Evolutionary conservation across 2,329 filamentous ascomycete species (phyloP).

Genomic region (Fusarium sulawesiense): DNA sequence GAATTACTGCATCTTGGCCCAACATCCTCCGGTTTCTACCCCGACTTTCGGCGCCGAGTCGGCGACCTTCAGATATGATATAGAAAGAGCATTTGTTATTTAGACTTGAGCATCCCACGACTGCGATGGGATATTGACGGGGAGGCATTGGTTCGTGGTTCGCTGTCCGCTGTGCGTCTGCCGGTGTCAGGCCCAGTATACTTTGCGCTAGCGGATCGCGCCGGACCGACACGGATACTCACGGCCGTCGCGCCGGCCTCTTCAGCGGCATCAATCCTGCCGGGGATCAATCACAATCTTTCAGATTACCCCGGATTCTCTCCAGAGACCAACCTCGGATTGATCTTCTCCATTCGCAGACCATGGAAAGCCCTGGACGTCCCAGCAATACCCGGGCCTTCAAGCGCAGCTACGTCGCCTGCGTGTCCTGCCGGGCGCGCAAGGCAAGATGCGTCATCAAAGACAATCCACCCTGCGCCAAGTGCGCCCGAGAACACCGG

Average conservation of each 20-base stretch:
- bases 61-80: background rate
- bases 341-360: background rate
- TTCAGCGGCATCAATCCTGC: background rate
- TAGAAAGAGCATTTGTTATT: background rate
- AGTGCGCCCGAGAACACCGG: conserved; percentile 30
- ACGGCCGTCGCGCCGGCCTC: background rate
- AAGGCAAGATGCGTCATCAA: conserved; percentile 33
- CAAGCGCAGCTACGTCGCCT: conserved; percentile 37
- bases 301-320: background rate
- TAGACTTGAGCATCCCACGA: background rate
- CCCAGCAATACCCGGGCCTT: conserved; percentile 14
- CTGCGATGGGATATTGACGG: background rate
- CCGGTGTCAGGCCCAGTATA: background rate
- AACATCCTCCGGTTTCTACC: background rate
- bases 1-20: background rate
- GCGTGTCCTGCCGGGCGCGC: conserved; percentile 29
- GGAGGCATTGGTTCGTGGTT: background rate
- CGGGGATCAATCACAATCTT: background rate
- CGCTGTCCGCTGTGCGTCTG: background rate
- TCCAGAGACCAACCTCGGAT: background rate
- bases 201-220: background rate
- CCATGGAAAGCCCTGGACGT: conserved; percentile 19
- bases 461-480: conserved; percentile 33
- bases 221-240: conserved; percentile 28
- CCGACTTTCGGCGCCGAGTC: conserved; percentile 13